Percentiles rank a stretch among this genome's conserved stretches.
Conservation (phyloP, 768 basidiomycete species). For the Lactarius evosmus region DNA sequence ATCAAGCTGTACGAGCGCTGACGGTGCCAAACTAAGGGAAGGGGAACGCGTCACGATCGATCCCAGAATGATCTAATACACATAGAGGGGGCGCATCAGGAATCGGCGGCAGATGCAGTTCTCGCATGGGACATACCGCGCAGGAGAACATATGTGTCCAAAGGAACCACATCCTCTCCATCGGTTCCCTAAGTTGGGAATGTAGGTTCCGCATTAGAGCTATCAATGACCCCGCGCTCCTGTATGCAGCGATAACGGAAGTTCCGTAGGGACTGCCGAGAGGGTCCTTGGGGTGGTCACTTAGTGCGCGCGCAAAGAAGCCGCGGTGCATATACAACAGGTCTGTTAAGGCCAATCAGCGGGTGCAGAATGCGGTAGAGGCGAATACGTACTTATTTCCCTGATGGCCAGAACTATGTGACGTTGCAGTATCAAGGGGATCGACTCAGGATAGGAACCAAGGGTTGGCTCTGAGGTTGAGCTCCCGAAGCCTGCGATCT, state of each 20-base stretch:
- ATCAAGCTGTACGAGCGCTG: constrained; percentile 68
- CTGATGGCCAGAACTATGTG: constrained; percentile 63
- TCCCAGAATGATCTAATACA: constrained; percentile 58
- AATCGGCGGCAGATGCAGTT: not conserved
- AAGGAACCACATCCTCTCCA: constrained; percentile 69
- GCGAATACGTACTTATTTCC: constrained; percentile 54
- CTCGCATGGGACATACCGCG: constrained; percentile 44
- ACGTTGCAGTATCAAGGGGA: constrained; percentile 63
- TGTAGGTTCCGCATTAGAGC: constrained; percentile 60
- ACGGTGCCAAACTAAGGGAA: constrained; percentile 74
- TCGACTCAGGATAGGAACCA: constrained; percentile 46
- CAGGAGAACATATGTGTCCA: constrained; percentile 74
- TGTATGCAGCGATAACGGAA: constrained; percentile 66
- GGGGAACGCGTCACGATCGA: constrained; percentile 77
- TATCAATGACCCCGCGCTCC: constrained; percentile 63
- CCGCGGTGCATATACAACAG: constrained; percentile 69
- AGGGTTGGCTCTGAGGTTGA: constrained; percentile 32
- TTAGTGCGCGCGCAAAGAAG: constrained; percentile 68
- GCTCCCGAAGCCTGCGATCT: constrained; percentile 58
- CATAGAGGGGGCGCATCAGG: constrained; percentile 8
- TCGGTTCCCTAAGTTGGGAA: constrained; percentile 62
- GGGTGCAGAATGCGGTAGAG: constrained; percentile 3
- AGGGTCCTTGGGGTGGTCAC: constrained; percentile 59
- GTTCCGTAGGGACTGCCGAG: constrained; percentile 66
- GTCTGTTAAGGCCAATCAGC: constrained; percentile 11